Conservation (phyloP, 768 basidiomycete genomes). For the Amanita pallidorosea region DNA sequence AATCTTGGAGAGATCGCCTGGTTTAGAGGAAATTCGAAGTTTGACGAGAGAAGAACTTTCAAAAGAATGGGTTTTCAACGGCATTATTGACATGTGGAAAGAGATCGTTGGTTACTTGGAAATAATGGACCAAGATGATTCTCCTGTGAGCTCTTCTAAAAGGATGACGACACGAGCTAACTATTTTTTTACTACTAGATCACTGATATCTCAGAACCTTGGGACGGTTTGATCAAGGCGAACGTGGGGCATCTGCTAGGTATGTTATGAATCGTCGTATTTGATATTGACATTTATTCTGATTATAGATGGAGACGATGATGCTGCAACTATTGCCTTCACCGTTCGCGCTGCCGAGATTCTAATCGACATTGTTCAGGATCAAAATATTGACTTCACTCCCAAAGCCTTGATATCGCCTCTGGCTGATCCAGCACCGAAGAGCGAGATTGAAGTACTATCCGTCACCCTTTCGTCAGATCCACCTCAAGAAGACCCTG, state of each 20-base stretch:
- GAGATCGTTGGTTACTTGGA: constrained; percentile 31
- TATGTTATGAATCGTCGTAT: constrained; percentile 12
- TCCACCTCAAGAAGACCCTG: constrained; percentile 17
- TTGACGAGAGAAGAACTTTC: constrained; percentile 49
- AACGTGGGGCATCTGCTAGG: constrained; percentile 37
- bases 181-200: constrained; percentile 12
- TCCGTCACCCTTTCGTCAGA: not conserved
- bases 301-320: constrained; percentile 31
- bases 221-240: constrained; percentile 45
- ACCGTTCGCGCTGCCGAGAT: constrained; percentile 28
- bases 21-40: constrained; percentile 41
- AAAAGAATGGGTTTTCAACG: constrained; percentile 39
- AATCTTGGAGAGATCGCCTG: constrained; percentile 43
- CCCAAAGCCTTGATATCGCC: constrained; percentile 12
- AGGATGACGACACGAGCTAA: not conserved
- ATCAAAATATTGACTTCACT: constrained; percentile 32
- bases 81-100: constrained; percentile 45
- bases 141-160: constrained; percentile 35
- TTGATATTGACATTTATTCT: not conserved
- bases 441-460: constrained; percentile 1
- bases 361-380: constrained; percentile 37
- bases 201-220: constrained; percentile 40
- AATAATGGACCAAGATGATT: constrained; percentile 29
- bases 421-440: constrained; percentile 8
- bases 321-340: constrained; percentile 26